Base-by-base conservation (phyloP, 306 rosid species). In the Medicago ruthenica region DNA sequence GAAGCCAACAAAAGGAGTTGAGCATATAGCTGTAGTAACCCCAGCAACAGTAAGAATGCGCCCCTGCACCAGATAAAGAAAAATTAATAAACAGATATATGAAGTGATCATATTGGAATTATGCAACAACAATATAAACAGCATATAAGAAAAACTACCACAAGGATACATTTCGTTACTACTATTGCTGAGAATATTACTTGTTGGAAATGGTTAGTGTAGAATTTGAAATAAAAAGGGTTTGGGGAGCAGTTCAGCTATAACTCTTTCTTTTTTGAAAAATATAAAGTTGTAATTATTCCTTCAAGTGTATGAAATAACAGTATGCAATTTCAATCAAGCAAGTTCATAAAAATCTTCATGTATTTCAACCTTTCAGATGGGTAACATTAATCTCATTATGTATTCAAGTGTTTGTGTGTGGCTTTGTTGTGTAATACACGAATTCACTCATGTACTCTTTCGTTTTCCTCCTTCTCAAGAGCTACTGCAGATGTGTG, bases 21-120 rank as follows among this genome's bases (percentile, higher is more conserved):
- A 85, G 66, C 97, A 90, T 76, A 92, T 90, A 75, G 99, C 97
- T 41, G 69, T 59, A 78, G 97, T 95, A 44, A 95, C 92, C 79
- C 99, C 99, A 31, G 96, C 96, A 81, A 85, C 67, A 20, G 97
- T 95, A 67, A 92, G 99, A 86, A 92, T 89, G 61, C 86, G 97
- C 31, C 99, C 99, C 99, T 92, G 91, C 73, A 85, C 27, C 50
- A 78, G 83, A 83, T 24, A 60, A 76, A 68, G 21, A 16, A 81
- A 80, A 74, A 75, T 37, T 40, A 47, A 57, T 61, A 53, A 44
- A 61, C 4, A 41, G 44, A 34, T 34, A 34, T 4, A 55, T 54
- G 55, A 41, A 59, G 7, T 44, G 59, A 60, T 61, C 22, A 54
- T 10, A 15, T 20, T 14, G 44, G 37, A 24, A 54, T 66, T 10